phyloP scores from a whole-genome alignment of 2,329 filamentous ascomycete species.

The Colletotrichum lentis region DNA sequence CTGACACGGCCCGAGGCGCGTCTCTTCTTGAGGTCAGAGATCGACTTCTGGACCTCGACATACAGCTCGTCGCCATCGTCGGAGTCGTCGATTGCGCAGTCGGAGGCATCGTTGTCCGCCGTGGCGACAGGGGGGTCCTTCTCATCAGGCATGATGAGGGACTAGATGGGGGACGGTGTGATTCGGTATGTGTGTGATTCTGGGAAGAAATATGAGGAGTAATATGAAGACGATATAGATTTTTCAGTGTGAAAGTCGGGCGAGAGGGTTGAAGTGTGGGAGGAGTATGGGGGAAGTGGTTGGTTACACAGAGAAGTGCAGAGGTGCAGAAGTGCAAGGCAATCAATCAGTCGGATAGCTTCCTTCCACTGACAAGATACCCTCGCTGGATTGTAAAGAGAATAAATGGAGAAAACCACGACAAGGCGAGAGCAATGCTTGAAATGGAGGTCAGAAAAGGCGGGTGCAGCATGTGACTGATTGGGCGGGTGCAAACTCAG shows the following conservation, averaged over 20 bases:
- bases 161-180: neutral
- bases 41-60: slow-evolving; percentile 50
- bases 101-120: neutral
- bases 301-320: slow-evolving; percentile 21
- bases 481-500: neutral
- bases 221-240: neutral
- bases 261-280: neutral
- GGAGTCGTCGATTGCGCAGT: slow-evolving; percentile 51
- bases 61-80: slow-evolving; percentile 51
- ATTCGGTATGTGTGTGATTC: neutral
- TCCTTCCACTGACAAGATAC: neutral
- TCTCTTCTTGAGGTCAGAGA: slow-evolving; percentile 51
- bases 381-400: slow-evolving; percentile 1
- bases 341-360: neutral
- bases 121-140: slow-evolving; percentile 18
- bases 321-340: neutral
- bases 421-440: neutral
- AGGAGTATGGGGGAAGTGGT: neutral
- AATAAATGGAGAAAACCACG: neutral
- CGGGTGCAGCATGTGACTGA: neutral
- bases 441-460: slow-evolving; percentile 1
- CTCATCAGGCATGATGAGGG: slow-evolving; percentile 21
- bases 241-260: neutral
- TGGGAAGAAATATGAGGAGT: neutral
- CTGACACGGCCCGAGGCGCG: slow-evolving; percentile 47